phyloP scores from a whole-genome alignment of 179 eudicot species.

The Silene noctiflora region DNA sequence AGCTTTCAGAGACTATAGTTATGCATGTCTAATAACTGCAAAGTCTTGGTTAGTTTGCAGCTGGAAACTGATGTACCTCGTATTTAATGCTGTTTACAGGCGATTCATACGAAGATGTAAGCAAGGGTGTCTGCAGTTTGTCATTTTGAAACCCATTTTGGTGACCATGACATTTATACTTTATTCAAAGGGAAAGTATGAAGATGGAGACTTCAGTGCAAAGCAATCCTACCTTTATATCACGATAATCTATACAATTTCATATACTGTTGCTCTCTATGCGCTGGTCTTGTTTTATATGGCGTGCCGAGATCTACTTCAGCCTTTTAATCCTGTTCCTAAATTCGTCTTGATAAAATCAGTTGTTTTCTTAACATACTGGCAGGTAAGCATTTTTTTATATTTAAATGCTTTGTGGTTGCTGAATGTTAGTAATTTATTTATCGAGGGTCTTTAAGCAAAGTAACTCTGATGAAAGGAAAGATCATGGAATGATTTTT shows the following conservation, averaged over 20 bases:
- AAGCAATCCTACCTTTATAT: conserved; percentile 84
- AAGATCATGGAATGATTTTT: neutral
- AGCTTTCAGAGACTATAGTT: neutral
- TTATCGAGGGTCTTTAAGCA: neutral
- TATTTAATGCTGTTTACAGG: conserved; percentile 39
- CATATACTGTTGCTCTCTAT: conserved; percentile 85
- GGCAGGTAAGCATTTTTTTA: conserved; percentile 65
- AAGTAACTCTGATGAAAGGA: neutral
- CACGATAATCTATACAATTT: conserved; percentile 84
- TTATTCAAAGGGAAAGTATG: conserved; percentile 84
- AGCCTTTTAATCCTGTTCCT: conserved; percentile 96
- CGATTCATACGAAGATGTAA: conserved; percentile 96
- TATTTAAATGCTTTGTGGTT: neutral
- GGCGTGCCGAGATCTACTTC: conserved; percentile 90
- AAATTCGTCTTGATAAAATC: conserved; percentile 90
- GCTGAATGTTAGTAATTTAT: neutral
- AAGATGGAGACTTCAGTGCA: conserved; percentile 89
- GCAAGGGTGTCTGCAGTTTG: conserved; percentile 97
- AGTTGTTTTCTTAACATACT: conserved; percentile 91
- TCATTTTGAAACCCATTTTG: conserved; percentile 88
- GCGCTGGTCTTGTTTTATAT: conserved; percentile 87
- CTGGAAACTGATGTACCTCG: conserved; percentile 12
- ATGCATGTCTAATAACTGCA: neutral
- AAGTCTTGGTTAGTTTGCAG: neutral
- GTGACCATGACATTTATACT: conserved; percentile 74